Percentiles rank a stretch among this genome's conserved stretches.
phyloP scores from a whole-genome alignment of 1,284 basidiomycete genomes.

The Puccinia polysora region DNA sequence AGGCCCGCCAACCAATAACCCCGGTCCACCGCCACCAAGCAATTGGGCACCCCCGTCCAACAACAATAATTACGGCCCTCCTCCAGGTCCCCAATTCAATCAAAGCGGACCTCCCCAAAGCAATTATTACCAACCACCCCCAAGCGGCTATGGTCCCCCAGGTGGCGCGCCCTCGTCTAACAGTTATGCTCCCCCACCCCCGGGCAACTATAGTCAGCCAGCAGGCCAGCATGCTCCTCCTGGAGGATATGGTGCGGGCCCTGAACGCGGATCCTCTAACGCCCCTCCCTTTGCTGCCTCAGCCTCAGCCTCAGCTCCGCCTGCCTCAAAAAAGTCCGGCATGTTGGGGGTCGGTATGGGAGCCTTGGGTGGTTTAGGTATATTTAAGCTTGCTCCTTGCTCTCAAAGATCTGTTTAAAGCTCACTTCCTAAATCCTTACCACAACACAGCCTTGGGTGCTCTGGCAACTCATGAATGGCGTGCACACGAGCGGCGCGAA shows the following conservation, averaged over 20 bases:
- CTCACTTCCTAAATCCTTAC: background rate
- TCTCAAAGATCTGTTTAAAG: background rate
- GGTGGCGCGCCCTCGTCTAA: background rate
- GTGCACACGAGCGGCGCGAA: constrained; percentile 14
- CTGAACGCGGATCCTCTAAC: constrained; percentile 6
- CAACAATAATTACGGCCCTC: constrained; percentile 18
- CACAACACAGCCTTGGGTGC: constrained; percentile 22
- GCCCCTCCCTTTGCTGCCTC: background rate
- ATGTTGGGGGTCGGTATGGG: constrained; percentile 30
- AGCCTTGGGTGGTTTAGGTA: constrained; percentile 35
- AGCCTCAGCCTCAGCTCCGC: background rate
- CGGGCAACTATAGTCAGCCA: background rate
- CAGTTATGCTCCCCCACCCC: background rate
- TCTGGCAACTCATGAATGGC: constrained; percentile 36
- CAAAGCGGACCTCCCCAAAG: constrained; percentile 10
- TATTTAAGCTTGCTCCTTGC: background rate
- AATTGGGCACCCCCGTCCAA: background rate
- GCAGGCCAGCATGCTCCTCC: constrained; percentile 1
- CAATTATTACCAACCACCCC: background rate
- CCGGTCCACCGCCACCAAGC: background rate
- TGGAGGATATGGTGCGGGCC: constrained; percentile 21
- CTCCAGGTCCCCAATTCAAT: background rate
- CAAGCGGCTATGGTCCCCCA: constrained; percentile 4
- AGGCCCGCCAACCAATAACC: background rate
- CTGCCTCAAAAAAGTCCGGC: constrained; percentile 18